Evolutionary conservation across 2,329 filamentous ascomycete species (phyloP), one percentile per base, ranked within the genome.

Genomic region (Aureobasidium musti): DNA sequence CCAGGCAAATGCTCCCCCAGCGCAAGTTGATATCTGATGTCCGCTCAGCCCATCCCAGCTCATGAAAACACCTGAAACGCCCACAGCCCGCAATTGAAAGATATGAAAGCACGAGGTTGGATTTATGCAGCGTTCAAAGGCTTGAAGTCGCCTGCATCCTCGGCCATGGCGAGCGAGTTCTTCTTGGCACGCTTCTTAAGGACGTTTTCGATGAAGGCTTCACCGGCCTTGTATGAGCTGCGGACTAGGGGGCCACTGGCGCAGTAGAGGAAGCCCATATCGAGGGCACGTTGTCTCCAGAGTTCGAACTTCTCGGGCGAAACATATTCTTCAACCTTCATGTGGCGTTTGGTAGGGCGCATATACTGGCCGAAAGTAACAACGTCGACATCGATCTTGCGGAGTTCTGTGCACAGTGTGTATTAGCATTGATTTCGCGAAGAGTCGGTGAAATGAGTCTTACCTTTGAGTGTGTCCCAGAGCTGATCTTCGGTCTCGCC

Each of bases 331-430:
- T 96, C 90, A 37, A 99, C 95, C 78, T 96, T 89, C 87, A 99
- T 94, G 78, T 99, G 95, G 52, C 94, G 87, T 83, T 98, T 99
- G 5, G 95, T 99, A 1, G 95, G 95, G 13, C 94, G 91, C 95
- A 99, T 99, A 82, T 99, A 99, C 82, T 99, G 95, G n/a, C 95
- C 95, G 72, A 99, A 99, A 0, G 95, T 99, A 67, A 99, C 92
- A 14, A 99, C 92, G 72, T 99, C 95, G 53, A 97, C 93, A 68
- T 91, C 82, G 67, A 87, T 85, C 70, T 88, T 88, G 67, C 95
- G 86, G 14, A 99, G 84, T 77, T 96, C 91, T 87, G 67, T 53
- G 35, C 57, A 41, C 28, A 52, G 50, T n/a, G 0, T 13, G 33
- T 33, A 21, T 61, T 35, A 71, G 19, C 28, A 10, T 23, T 8